Conservation (phyloP, 495 filamentous ascomycete species). For the Penicillium atrosanguineum region DNA sequence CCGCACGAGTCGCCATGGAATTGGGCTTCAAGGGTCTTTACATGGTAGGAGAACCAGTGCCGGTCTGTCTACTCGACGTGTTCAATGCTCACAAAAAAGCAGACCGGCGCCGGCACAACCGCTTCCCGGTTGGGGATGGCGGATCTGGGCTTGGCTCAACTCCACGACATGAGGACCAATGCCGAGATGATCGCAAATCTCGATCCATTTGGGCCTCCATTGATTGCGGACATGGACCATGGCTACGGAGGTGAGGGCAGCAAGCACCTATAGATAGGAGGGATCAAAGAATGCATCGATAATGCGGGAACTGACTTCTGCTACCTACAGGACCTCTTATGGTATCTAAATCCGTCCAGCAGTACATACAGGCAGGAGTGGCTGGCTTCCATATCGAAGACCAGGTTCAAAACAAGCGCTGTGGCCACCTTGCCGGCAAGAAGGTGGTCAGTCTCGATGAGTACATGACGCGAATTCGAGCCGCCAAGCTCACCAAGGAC, state of each 20-base stretch:
- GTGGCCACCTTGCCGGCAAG: slow-evolving; percentile 55
- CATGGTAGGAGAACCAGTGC: slow-evolving; percentile 16
- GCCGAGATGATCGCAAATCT: slow-evolving; percentile 23
- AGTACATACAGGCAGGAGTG: slow-evolving; percentile 55
- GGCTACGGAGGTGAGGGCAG: slow-evolving; percentile 41
- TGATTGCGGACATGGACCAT: slow-evolving; percentile 63
- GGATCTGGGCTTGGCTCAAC: slow-evolving; percentile 52
- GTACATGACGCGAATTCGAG: slow-evolving; percentile 20
- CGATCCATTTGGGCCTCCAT: slow-evolving; percentile 24
- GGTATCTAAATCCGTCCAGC: slow-evolving; percentile 50
- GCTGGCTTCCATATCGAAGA: slow-evolving; percentile 65
- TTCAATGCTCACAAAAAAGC: slow-evolving; percentile 7
- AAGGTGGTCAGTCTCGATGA: slow-evolving; percentile 43
- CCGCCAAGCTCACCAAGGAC: slow-evolving; percentile 12
- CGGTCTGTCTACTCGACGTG: neutral
- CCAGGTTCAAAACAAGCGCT: slow-evolving; percentile 58
- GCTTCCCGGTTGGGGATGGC: slow-evolving; percentile 46
- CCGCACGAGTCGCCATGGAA: slow-evolving; percentile 52
- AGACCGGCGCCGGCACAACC: slow-evolving; percentile 40
- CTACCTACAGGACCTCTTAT: slow-evolving; percentile 37
- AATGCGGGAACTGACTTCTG: too few species aligned
- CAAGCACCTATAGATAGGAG: too few species aligned
- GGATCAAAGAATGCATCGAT: too few species aligned
- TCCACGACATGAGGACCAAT: slow-evolving; percentile 19
- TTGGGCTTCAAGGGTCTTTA: slow-evolving; percentile 49